Percentiles rank a stretch among this genome's conserved stretches.
Conservation (phyloP, 345 rosid species). For the Eucalyptus dawsonii region DNA sequence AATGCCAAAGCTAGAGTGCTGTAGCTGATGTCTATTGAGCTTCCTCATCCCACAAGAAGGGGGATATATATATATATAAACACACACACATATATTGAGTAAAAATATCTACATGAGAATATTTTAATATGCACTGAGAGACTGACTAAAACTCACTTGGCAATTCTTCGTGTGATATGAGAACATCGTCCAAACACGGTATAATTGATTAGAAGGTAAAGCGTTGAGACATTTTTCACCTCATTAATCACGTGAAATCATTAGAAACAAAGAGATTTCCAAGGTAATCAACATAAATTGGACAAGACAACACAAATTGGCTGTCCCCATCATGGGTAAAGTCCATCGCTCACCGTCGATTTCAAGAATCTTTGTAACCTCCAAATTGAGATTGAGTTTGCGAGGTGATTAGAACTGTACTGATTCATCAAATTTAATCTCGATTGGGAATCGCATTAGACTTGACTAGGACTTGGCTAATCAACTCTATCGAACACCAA, state of each 20-base stretch:
- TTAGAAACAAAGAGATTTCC: no score
- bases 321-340: background rate
- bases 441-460: background rate
- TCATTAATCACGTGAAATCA: no score
- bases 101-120: background rate
- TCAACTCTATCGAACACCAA: rapidly evolving
- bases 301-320: background rate
- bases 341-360: background rate
- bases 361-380: background rate
- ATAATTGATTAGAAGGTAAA: rapidly evolving
- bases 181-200: rapidly evolving
- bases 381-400: background rate
- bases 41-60: background rate
- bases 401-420: rapidly evolving
- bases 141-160: rapidly evolving
- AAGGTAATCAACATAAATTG: no score
- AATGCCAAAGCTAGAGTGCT: background rate
- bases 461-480: rapidly evolving
- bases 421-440: background rate
- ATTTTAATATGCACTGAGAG: rapidly evolving
- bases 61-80: no score
- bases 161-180: background rate
- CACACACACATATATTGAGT: background rate
- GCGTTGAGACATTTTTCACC: no score
- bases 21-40: background rate